phyloP scores from a whole-genome alignment of 108 stramenopile species.

The Stephanodiscus triporus region DNA sequence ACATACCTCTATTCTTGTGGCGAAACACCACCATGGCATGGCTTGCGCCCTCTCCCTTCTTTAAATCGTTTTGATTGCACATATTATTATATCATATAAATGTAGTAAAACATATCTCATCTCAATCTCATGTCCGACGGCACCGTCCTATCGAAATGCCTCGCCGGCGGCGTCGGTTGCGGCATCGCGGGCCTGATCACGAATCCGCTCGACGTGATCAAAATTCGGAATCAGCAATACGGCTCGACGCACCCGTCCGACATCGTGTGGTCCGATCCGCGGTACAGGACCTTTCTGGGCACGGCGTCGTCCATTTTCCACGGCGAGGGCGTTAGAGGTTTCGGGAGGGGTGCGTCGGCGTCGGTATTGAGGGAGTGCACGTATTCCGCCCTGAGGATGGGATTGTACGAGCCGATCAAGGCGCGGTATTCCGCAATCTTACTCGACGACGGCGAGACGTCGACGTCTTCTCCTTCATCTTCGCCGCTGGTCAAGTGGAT shows the following conservation, averaged over 20 bases:
- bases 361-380: constrained; percentile 34
- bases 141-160: constrained; percentile 22
- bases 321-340: constrained; percentile 30
- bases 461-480: not conserved
- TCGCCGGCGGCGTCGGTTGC: constrained; percentile 38
- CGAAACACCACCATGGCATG: too few species aligned
- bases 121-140: too few species aligned
- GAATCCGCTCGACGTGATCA: constrained; percentile 32
- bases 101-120: too few species aligned
- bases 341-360: constrained; percentile 25
- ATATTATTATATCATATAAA: too few species aligned
- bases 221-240: constrained; percentile 24
- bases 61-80: too few species aligned
- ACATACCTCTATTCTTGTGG: too few species aligned
- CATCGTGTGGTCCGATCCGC: constrained; percentile 21
- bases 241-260: too few species aligned
- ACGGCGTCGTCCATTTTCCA: constrained; percentile 8
- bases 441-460: constrained; percentile 11
- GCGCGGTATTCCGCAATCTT: constrained; percentile 1
- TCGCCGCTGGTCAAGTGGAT: constrained; percentile 39
- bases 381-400: constrained; percentile 31
- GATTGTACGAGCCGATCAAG: constrained; percentile 38
- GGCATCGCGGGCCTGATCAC: constrained; percentile 33
- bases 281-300: too few species aligned
- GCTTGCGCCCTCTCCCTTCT: too few species aligned